These are phyloP conservation scores for Aspergillus sp. DNA, from an alignment of 2,329 filamentous ascomycete species.

Conservation along the genomic window DNA sequence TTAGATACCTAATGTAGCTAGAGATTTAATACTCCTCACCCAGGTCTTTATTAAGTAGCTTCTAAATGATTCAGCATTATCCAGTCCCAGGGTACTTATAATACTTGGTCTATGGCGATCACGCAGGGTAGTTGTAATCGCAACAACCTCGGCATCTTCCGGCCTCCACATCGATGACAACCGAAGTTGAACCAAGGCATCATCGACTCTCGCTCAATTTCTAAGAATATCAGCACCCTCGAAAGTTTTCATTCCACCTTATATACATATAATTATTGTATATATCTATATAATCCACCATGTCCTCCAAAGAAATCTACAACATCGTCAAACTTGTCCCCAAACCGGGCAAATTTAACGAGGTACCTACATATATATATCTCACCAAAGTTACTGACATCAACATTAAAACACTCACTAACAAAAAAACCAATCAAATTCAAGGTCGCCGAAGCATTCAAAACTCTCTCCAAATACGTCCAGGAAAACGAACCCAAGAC, in stretches of 20 bases:
- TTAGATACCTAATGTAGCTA: too few relatives aligned
- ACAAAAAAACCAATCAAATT: too few relatives aligned
- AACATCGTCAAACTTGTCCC: conserved; percentile 23
- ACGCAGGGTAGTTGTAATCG: too few relatives aligned
- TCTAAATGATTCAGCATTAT: too few relatives aligned
- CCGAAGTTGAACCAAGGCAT: background rate
- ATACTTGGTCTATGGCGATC: too few relatives aligned
- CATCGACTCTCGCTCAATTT: background rate
- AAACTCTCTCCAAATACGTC: conserved; percentile 16
- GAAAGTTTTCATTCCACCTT: background rate
- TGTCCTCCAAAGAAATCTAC: conserved; percentile 16
- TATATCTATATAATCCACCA: background rate
- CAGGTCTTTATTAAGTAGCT: too few relatives aligned
- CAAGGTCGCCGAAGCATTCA: conserved; percentile 17
- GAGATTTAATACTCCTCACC: too few relatives aligned
- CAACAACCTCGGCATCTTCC: conserved; percentile 14
- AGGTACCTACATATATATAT: conserved; percentile 10
- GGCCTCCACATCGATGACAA: conserved; percentile 6
- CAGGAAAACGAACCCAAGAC: conserved; percentile 20
- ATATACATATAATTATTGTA: background rate
- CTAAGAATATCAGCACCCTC: background rate
- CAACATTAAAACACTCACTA: too few relatives aligned
- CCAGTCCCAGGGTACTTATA: too few relatives aligned
- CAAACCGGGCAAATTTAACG: conserved; percentile 18
- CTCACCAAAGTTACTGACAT: background rate